These are phyloP conservation scores for Musa schizocarpa DNA, from an alignment of 176 grass and related monocot species.

Conservation along the genomic window DNA sequence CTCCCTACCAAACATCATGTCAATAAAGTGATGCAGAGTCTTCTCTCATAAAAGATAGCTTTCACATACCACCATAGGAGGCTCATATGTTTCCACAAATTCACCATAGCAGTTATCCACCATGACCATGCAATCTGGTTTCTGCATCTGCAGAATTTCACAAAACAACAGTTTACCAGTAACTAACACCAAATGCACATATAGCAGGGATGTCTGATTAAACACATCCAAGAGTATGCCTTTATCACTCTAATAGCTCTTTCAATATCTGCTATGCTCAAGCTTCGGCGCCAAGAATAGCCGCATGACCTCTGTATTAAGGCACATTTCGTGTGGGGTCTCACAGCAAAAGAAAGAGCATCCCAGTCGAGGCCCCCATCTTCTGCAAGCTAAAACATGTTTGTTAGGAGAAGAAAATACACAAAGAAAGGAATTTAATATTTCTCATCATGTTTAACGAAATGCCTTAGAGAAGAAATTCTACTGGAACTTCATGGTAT, in stretches of 20 bases:
- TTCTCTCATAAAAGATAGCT: slow-evolving; percentile 3
- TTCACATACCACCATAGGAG: slow-evolving; percentile 62
- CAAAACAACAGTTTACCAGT: slow-evolving; percentile 4
- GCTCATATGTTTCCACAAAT: slow-evolving; percentile 78
- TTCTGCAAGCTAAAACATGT: slow-evolving; percentile 53
- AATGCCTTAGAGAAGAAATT: slow-evolving; percentile 3
- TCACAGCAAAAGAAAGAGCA: slow-evolving; percentile 39
- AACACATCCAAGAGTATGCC: slow-evolving; percentile 22
- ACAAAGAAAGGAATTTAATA: neutral
- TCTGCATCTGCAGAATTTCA: slow-evolving; percentile 45
- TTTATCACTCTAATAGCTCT: slow-evolving; percentile 66
- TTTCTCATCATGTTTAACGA: neutral
- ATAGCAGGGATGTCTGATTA: neutral
- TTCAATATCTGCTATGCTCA: slow-evolving; percentile 45
- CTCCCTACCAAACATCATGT: slow-evolving; percentile 40
- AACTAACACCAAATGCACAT: neutral
- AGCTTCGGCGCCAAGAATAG: slow-evolving; percentile 77
- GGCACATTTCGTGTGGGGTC: slow-evolving; percentile 56
- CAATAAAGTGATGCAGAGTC: slow-evolving; percentile 10
- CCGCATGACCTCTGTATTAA: slow-evolving; percentile 91
- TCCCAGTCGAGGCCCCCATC: slow-evolving; percentile 76
- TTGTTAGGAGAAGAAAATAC: neutral
- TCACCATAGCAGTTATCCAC: slow-evolving; percentile 98
- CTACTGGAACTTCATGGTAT: slow-evolving; percentile 68
- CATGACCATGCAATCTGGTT: slow-evolving; percentile 78